Evolutionary conservation across 2,329 filamentous ascomycete genomes (phyloP).

Genomic region (Aspergillus tamarii): DNA sequence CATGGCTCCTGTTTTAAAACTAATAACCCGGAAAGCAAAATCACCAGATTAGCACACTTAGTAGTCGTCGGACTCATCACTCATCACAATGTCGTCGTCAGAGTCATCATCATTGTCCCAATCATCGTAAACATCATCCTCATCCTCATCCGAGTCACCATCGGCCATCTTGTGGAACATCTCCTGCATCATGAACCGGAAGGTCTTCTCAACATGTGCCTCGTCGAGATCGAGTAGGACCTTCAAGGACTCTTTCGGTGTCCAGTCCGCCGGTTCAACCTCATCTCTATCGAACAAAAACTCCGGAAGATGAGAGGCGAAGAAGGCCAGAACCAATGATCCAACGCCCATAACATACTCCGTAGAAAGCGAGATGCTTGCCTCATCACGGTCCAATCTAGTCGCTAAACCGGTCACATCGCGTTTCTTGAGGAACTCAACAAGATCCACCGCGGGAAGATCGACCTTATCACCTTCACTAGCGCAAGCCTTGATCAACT

Average conservation of each 20-base stretch:
- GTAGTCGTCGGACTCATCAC: constrained; percentile 14
- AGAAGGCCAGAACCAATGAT: constrained; percentile 16
- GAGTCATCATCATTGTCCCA: constrained; percentile 13
- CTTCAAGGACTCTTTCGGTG: constrained; percentile 12
- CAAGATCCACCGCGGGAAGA: constrained; percentile 13
- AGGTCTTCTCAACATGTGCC: constrained; percentile 14
- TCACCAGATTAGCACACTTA: constrained; percentile 1
- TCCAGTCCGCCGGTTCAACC: constrained; percentile 8
- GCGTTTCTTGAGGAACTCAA: constrained; percentile 9
- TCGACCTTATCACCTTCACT: neutral
- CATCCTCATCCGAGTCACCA: constrained; percentile 8
- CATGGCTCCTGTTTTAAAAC: neutral
- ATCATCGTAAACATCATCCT: constrained; percentile 12
- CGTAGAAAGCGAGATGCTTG: constrained; percentile 13
- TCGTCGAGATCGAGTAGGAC: constrained; percentile 9
- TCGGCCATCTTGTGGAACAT: constrained; percentile 16
- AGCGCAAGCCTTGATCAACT: constrained; percentile 13
- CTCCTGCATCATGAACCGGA: constrained; percentile 13
- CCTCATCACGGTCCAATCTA: constrained; percentile 15
- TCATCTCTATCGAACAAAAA: constrained; percentile 16
- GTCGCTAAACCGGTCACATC: constrained; percentile 11
- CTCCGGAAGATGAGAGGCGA: constrained; percentile 10
- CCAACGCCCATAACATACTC: constrained; percentile 19
- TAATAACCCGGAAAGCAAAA: neutral
- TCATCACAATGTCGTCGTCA: constrained; percentile 2